A percentile compares a stretch with the other conserved stretches of the same genome.
These are phyloP conservation scores for Avena sativa DNA, from an alignment of 176 grass and related monocot genomes.

Conservation along the genomic window DNA sequence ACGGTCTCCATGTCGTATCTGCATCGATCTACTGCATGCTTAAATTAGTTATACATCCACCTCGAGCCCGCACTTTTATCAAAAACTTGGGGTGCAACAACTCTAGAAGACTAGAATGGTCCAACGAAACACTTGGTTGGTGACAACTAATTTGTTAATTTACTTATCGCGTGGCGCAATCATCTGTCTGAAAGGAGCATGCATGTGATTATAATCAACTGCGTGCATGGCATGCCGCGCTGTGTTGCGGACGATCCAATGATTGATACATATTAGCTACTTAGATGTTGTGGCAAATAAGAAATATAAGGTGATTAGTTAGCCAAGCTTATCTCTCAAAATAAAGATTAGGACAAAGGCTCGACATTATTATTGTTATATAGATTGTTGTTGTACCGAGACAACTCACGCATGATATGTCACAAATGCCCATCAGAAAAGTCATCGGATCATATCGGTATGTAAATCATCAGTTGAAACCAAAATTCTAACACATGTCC, in stretches of 20 bases:
- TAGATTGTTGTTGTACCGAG: neutral
- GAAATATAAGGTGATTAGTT: too few species aligned
- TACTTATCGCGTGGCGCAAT: neutral
- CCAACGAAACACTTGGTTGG: neutral
- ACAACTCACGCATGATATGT: neutral
- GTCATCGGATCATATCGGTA: neutral
- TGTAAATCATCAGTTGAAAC: neutral
- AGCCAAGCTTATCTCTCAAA: too few species aligned
- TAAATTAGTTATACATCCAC: conserved; percentile 5
- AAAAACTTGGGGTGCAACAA: neutral
- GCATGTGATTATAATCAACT: too few species aligned
- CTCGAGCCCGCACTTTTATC: conserved; percentile 20
- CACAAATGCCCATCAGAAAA: neutral
- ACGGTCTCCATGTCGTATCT: conserved; percentile 9
- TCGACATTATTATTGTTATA: too few species aligned
- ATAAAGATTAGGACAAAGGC: too few species aligned
- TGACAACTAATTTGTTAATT: neutral
- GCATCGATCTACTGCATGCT: neutral
- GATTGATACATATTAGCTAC: neutral
- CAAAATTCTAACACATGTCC: neutral
- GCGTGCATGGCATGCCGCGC: neutral
- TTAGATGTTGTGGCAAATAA: too few species aligned
- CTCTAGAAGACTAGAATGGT: neutral
- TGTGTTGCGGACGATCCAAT: neutral
- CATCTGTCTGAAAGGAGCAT: neutral